phyloP scores from a whole-genome alignment of 176 grass and related monocot species.

The Melocanna baccifera region DNA sequence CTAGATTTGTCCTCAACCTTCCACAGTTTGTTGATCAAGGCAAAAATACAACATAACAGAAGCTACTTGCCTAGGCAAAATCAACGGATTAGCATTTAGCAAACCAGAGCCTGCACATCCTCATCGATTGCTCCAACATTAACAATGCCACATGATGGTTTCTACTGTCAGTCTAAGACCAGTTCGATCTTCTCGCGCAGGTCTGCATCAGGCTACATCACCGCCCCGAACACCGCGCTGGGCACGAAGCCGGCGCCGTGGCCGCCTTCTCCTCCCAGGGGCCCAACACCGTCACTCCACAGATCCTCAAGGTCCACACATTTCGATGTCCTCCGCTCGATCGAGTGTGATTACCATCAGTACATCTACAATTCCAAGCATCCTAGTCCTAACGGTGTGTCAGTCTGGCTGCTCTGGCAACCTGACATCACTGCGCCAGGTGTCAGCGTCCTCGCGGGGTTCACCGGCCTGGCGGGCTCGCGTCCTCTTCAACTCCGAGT shows the following conservation, averaged over 20 bases:
- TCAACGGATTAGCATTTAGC: no score
- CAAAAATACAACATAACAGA: no score
- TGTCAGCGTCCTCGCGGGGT: constrained; percentile 78
- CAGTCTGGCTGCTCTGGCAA: constrained; percentile 2
- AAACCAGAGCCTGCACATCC: no score
- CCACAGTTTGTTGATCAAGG: no score
- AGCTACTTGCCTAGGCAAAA: no score
- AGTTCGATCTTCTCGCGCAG: constrained; percentile 17
- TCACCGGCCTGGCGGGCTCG: constrained; percentile 50
- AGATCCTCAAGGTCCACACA: constrained; percentile 80
- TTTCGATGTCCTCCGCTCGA: no score
- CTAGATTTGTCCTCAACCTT: no score
- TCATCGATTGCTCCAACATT: no score
- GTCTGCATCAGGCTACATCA: constrained; percentile 47
- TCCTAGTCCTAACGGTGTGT: neutral
- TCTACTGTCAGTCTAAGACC: neutral
- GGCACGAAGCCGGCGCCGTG: constrained; percentile 80
- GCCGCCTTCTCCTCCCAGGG: constrained; percentile 87
- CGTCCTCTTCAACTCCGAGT: constrained; percentile 84
- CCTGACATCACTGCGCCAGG: constrained; percentile 97
- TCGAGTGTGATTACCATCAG: neutral
- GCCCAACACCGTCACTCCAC: constrained; percentile 63
- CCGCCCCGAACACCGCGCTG: constrained; percentile 49
- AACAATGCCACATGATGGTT: neutral
- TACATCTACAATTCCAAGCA: neutral